phyloP scores from a whole-genome alignment of 179 eudicot species.

The Beta lomatogona region DNA sequence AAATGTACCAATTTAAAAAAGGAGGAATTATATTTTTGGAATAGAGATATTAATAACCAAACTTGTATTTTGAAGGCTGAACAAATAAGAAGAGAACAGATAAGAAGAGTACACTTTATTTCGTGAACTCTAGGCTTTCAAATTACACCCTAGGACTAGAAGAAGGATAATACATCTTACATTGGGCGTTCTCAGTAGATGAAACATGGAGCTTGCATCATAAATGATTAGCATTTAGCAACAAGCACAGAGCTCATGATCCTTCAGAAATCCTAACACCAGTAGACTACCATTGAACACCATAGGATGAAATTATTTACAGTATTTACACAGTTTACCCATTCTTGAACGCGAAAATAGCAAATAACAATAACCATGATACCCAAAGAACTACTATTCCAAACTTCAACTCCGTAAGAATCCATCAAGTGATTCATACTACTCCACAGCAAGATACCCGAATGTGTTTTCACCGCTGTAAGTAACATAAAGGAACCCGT shows the following conservation, averaged over 20 bases:
- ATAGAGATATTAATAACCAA: too few relatives aligned
- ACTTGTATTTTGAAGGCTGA: too few relatives aligned
- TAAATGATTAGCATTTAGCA: too few relatives aligned
- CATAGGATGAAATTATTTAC: conserved; percentile 29
- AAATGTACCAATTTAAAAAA: too few relatives aligned
- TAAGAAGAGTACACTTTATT: too few relatives aligned
- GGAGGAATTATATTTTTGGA: too few relatives aligned
- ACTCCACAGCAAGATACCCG: conserved; percentile 37
- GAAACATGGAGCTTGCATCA: too few relatives aligned
- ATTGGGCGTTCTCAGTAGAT: too few relatives aligned
- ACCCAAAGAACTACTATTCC: conserved; percentile 8
- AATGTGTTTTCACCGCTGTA: conserved; percentile 97
- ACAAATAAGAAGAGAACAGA: too few relatives aligned
- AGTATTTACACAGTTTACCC: conserved; percentile 31
- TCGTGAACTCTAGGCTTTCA: too few relatives aligned
- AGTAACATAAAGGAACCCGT: conserved; percentile 89
- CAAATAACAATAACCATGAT: background rate
- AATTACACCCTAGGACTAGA: too few relatives aligned
- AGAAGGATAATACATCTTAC: too few relatives aligned
- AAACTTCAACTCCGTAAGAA: conserved; percentile 1
- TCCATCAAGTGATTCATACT: conserved; percentile 10
- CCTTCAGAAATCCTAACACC: background rate
- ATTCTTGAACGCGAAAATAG: background rate
- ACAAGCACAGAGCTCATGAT: background rate
- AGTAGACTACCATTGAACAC: background rate